Conservation (phyloP, 1,284 basidiomycete species). For the Apiotrichum montevideense region DNA sequence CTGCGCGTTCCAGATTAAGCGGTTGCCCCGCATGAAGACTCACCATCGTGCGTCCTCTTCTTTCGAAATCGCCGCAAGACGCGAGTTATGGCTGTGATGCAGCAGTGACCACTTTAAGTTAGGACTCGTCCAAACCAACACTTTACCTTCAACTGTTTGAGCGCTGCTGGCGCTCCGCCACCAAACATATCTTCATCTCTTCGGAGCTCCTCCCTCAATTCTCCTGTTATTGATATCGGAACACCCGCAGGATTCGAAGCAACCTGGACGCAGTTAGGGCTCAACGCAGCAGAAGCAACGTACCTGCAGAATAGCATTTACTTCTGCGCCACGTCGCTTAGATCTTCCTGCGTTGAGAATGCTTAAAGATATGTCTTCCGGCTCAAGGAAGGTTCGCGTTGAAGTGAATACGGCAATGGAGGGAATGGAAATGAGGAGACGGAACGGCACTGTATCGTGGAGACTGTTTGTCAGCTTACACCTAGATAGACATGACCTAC, state of each 20-base stretch:
- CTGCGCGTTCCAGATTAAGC: too few relatives aligned
- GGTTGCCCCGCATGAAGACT: too few relatives aligned
- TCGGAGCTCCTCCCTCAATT: slow-evolving; percentile 25
- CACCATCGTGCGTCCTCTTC: background rate
- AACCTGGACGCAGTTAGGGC: slow-evolving; percentile 5
- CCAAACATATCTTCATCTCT: slow-evolving; percentile 24
- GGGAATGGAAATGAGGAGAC: slow-evolving; percentile 36
- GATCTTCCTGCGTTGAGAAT: slow-evolving; percentile 21
- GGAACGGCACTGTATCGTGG: slow-evolving; percentile 16
- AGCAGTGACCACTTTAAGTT: slow-evolving; percentile 27
- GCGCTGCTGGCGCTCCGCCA: slow-evolving; percentile 21
- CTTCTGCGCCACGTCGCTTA: slow-evolving; percentile 14
- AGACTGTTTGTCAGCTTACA: background rate
- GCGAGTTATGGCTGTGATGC: slow-evolving; percentile 27
- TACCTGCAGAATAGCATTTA: slow-evolving; percentile 30
- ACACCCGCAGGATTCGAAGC: background rate
- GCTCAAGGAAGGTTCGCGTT: slow-evolving; percentile 28
- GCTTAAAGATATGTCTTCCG: slow-evolving; percentile 29
- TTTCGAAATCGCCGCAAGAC: slow-evolving; percentile 16
- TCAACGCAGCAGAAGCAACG: background rate
- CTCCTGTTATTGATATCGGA: slow-evolving; percentile 19
- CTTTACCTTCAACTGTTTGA: slow-evolving; percentile 34
- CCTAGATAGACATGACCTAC: slow-evolving; percentile 14
- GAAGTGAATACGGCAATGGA: slow-evolving; percentile 28
- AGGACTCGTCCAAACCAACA: background rate